Base-by-base conservation (phyloP, 805 yeast genomes). In the Candida coleopterorum region DNA sequence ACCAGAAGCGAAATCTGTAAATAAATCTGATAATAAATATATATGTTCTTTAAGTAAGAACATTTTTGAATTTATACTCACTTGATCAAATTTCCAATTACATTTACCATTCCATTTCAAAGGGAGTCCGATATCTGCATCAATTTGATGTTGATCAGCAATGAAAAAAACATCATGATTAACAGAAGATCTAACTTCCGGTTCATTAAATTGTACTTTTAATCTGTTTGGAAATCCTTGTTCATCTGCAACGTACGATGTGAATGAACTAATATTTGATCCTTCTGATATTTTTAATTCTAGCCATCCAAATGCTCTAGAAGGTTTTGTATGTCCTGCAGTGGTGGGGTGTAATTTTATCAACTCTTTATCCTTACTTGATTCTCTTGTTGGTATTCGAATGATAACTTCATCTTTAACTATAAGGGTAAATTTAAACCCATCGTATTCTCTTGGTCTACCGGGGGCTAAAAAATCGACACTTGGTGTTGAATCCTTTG, bases 261-360 rank as follows among this genome's bases (percentile, higher is more conserved):
- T 59, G 12, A 60, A 64, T 9, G 65, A 55, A 3, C 66, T 50
- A 1, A 81, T 49, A 0, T 67, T 65, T 0, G 95, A 74, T 0
- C 72, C 77, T 12, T 65, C 62, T 3, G 68, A 69, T 28, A 80
- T 59, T 41, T 79, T 81, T 14, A 87, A 37, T 49, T 90, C 97
- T 3, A 93, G 42, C 98, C 98, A 93, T 0, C 96, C 97, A 63
- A 83, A 93, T 1, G 95, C 83, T 32, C 93, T 65, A 2, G 66
- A 52, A 4, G 42, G 32, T 27, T 34, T 34, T 6, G 42, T 18
- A 9, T 29, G 39, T 7, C 36, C 39, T 8, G 20, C 23, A 12
- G 41, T 34, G 18, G 41, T 41, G n/a, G n/a, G n/a, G n/a, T n/a
- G n/a, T n/a, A n/a, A n/a, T 27, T 43, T 48, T 18, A 60, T 28